phyloP scores from a whole-genome alignment of 495 filamentous ascomycete species.

The Niebla homalea region DNA sequence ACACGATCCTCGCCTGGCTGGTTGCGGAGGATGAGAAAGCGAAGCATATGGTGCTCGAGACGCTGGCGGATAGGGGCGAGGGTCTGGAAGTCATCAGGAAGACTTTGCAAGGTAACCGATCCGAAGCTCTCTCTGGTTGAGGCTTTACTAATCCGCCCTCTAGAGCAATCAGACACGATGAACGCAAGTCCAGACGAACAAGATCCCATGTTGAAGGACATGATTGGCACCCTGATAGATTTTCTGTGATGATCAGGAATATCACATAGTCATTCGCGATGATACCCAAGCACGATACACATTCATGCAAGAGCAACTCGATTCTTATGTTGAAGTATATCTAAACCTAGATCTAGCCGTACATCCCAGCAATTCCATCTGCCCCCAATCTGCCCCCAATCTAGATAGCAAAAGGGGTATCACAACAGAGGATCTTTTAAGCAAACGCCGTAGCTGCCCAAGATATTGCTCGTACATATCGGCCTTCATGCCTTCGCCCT shows the following conservation, averaged over 20 bases:
- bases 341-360: too few relatives aligned
- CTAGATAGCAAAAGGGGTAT: too few relatives aligned
- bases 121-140: neutral
- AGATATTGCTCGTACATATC: too few relatives aligned
- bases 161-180: conserved; percentile 13
- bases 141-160: neutral
- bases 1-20: conserved; percentile 85
- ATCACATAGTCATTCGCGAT: neutral
- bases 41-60: conserved; percentile 44
- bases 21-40: conserved; percentile 81
- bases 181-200: conserved; percentile 9
- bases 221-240: conserved; percentile 13
- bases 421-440: too few relatives aligned
- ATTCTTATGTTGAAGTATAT: too few relatives aligned
- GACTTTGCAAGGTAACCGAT: conserved; percentile 51
- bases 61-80: conserved; percentile 58
- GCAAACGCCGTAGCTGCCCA: too few relatives aligned
- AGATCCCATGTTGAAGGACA: conserved; percentile 13
- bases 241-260: conserved; percentile 2
- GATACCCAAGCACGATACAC: too few relatives aligned
- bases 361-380: too few relatives aligned
- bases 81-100: conserved; percentile 42
- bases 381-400: too few relatives aligned
- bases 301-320: too few relatives aligned
- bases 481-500: too few relatives aligned